A percentile compares a stretch with the other conserved stretches of the same genome.
Conservation (phyloP, 2,329 filamentous ascomycete species). For the Delphinella strobiligena region DNA sequence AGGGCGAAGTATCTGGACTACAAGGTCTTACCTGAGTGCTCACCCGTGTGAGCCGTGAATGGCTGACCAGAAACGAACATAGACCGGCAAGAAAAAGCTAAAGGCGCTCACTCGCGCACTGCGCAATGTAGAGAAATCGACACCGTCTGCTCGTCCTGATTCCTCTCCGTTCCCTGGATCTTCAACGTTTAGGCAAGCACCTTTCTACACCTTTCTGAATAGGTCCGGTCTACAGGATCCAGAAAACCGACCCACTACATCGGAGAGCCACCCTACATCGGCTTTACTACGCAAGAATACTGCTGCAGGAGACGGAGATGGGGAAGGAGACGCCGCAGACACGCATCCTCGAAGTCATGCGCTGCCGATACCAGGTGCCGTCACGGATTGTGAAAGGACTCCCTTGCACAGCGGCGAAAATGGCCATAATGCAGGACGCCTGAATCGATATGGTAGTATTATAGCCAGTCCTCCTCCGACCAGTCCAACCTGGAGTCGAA, state of each 20-base stretch:
- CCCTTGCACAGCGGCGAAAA: constrained; percentile 12
- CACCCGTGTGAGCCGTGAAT: background rate
- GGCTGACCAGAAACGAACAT: constrained; percentile 5
- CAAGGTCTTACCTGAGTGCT: constrained; percentile 42
- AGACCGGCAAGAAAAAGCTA: constrained; percentile 78
- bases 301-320: background rate
- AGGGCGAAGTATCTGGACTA: constrained; percentile 88
- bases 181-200: constrained; percentile 24
- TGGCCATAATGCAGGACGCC: constrained; percentile 11
- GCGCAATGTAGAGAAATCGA: constrained; percentile 43
- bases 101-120: constrained; percentile 70
- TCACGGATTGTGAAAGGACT: constrained; percentile 14
- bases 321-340: constrained; percentile 1
- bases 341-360: background rate
- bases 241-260: constrained; percentile 1
- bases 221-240: constrained; percentile 12
- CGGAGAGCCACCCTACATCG: constrained; percentile 9
- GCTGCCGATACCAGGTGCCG: constrained; percentile 5
- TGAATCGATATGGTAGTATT: constrained; percentile 53
- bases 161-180: constrained; percentile 22
- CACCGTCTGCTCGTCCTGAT: constrained; percentile 22
- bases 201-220: constrained; percentile 30
- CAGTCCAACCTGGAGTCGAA: constrained; percentile 10
- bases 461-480: constrained; percentile 38
- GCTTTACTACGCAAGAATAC: background rate